phyloP scores from a whole-genome alignment of 192 early-diverging fungal species.

The Coemansia sp. region DNA sequence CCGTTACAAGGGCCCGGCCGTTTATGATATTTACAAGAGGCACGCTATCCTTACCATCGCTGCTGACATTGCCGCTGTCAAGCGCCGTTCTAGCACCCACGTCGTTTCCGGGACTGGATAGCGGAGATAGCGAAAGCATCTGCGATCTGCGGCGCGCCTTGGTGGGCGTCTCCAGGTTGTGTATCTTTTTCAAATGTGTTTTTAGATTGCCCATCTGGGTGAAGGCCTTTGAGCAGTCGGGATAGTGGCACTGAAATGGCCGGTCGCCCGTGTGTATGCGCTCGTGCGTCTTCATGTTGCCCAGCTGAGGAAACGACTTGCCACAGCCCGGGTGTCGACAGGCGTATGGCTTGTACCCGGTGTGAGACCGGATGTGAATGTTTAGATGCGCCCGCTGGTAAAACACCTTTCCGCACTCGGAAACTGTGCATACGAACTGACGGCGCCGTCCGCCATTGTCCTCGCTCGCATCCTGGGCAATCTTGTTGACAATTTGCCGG shows the following conservation, averaged over 20 bases:
- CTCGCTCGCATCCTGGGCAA: conserved; percentile 45
- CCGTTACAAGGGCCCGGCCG: not conserved
- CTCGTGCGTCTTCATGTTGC: conserved; percentile 81
- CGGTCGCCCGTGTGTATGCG: conserved; percentile 72
- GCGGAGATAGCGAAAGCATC: not conserved
- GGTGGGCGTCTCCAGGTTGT: conserved; percentile 10
- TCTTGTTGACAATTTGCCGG: conserved; percentile 36
- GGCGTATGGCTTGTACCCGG: conserved; percentile 52
- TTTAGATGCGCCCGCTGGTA: conserved; percentile 69
- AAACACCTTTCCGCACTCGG: conserved; percentile 61
- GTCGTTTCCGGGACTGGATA: no score
- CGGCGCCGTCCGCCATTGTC: conserved; percentile 37
- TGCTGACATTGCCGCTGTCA: not conserved
- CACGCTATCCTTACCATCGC: not conserved
- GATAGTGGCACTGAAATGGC: conserved; percentile 65
- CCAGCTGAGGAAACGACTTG: conserved; percentile 78
- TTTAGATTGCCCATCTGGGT: conserved; percentile 71
- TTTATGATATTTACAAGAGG: conserved; percentile 14
- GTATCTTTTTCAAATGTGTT: conserved; percentile 48
- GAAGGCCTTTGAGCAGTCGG: conserved; percentile 68
- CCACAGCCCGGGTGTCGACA: conserved; percentile 66
- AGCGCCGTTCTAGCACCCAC: not conserved
- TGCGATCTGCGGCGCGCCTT: conserved; percentile 5
- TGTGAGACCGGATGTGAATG: conserved; percentile 63
- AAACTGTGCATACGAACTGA: conserved; percentile 50